Base-by-base conservation (phyloP, 2,329 filamentous ascomycete genomes). In the Phoma herbarum region DNA sequence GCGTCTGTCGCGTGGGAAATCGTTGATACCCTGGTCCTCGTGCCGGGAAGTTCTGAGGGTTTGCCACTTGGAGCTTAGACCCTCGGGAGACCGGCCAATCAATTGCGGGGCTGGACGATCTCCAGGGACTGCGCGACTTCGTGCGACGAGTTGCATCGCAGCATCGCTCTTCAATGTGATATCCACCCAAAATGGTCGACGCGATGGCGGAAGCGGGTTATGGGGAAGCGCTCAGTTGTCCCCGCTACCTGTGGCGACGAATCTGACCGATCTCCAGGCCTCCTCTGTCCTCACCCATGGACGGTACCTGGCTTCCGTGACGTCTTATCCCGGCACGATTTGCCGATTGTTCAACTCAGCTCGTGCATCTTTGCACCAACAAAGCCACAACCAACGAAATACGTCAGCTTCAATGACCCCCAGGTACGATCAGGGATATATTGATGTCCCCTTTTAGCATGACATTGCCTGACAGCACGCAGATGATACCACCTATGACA, bases 1-100 rank as follows among this genome's bases (percentile, higher is more conserved):
- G 66, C 61, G 65, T 64, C 52, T 64, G 44, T 70, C 67, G 67
- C 65, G 64, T 70, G 52, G 50, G 42, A 55, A 52, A 54, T 58
- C 55, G 55, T 63, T 50, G 51, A 55, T 26, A 54, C 46, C 57
- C 48, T 39, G 35, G 35, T 39, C 35, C 35, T 11, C 16, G 18
- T 39, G 41, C 44, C 31, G 50, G 46, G 46, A 51, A 48, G 28
- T 45, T 59, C 59, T 55, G 37, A 23, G 33, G 53, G 54, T 39
- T 64, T 59, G 60, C 63, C 66, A 52, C 48, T 53, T 61, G 54
- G 51, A 59, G 65, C 61, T 53, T 68, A 63, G 67, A 52, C 57
- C 33, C 57, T 44, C 60, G 63, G 59, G 57, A 57, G 33, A 23
- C 54, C 54, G 51, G 54, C 66, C 62, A 63, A 61, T 64, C 65